These are phyloP conservation scores for Ottelia alismoides DNA, from an alignment of 106 monocot species.

Conservation along the genomic window DNA sequence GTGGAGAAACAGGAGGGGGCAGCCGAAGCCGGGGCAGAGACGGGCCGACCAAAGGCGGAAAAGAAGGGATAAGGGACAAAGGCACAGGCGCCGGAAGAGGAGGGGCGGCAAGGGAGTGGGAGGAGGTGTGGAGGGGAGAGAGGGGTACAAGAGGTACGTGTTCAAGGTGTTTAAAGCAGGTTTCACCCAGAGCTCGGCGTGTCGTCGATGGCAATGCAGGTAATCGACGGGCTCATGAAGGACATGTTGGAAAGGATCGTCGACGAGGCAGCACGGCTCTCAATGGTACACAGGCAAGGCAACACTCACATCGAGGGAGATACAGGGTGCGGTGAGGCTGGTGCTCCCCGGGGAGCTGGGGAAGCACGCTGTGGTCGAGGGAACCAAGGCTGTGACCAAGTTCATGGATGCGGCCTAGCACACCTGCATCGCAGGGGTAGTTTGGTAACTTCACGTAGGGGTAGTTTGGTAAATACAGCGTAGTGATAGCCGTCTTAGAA, in stretches of 20 bases:
- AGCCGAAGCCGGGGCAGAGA: no score
- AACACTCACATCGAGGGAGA: conserved; percentile 14
- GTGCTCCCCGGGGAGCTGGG: conserved; percentile 26
- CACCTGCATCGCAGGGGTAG: no score
- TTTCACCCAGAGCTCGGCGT: conserved; percentile 18
- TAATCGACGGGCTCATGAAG: conserved; percentile 12
- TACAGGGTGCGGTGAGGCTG: conserved; percentile 10
- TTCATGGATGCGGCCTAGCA: no score
- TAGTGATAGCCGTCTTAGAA: no score
- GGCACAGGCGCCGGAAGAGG: background rate
- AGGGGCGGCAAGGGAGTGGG: background rate
- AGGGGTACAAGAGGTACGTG: conserved; percentile 8
- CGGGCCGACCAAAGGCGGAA: no score
- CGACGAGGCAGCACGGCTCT: conserved; percentile 21
- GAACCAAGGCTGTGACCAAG: conserved; percentile 20
- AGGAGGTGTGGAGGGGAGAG: background rate
- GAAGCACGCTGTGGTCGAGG: conserved; percentile 28
- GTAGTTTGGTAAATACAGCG: no score
- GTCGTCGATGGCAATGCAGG: conserved; percentile 17
- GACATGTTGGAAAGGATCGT: conserved; percentile 39
- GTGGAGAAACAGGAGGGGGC: background rate
- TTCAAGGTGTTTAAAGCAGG: conserved; percentile 14
- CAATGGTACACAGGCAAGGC: conserved; percentile 11
- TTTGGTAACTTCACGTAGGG: no score
- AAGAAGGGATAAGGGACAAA: no score